Evolutionary conservation across 371 early-diverging fungal genomes (phyloP).

Genomic region (Mucor sp.): DNA sequence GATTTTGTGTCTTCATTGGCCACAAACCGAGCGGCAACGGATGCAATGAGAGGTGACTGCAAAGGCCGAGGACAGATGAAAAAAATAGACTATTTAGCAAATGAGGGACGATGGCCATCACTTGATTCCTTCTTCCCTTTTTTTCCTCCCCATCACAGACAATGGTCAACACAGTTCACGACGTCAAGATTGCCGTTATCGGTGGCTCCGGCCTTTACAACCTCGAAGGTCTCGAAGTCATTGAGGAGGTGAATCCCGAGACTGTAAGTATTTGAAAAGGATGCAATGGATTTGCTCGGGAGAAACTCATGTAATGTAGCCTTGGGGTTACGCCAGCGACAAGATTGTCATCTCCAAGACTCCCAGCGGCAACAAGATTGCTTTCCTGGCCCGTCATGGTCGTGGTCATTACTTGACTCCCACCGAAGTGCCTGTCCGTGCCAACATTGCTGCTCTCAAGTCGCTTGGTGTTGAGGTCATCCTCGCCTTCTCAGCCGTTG

Average conservation of each 20-base stretch:
- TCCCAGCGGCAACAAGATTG: constrained; percentile 79
- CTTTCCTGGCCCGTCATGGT: constrained; percentile 97
- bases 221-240: constrained; percentile 81
- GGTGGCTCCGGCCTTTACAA: constrained; percentile 96
- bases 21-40: not conserved
- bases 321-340: constrained; percentile 92
- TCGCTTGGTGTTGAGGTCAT: constrained; percentile 90
- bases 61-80: not conserved
- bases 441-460: constrained; percentile 98
- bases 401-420: constrained; percentile 86
- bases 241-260: constrained; percentile 83
- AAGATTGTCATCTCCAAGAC: constrained; percentile 74
- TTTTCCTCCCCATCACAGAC: not conserved
- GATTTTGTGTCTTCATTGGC: not conserved
- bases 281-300: not conserved
- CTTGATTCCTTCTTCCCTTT: not conserved
- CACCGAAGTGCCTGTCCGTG: constrained; percentile 90
- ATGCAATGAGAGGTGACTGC: not conserved
- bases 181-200: constrained; percentile 88
- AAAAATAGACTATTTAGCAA: not conserved
- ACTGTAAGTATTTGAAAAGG: constrained; percentile 59
- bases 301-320: constrained; percentile 42
- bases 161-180: constrained; percentile 36
- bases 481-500: constrained; percentile 93
- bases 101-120: not conserved